Evolutionary conservation across 306 rosid genomes (phyloP), one percentile per base, ranked within the genome.

Genomic region (Cucumis sativus): DNA sequence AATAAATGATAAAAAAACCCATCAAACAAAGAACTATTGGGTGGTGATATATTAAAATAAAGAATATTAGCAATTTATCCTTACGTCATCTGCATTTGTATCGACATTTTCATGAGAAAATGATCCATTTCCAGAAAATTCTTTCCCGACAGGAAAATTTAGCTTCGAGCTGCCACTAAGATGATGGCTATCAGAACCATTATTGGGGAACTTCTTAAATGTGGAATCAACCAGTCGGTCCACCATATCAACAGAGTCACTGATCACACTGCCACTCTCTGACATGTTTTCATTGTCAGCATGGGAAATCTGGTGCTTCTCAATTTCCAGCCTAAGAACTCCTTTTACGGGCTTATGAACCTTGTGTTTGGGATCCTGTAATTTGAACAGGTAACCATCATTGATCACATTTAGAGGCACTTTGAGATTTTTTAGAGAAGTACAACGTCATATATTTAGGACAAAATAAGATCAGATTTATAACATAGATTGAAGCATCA

Each of bases 311-410:
- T 90, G 97, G 86, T 92, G 97, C 90, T 92, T 95, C 79, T 95
- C 97, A 37, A 95, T 92, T 86, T 95, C 97, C 83, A 95, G 88
- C 79, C 89, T 86, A 89, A 95, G 83, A 79, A 89, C 91, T 47
- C 99, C 97, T 85, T 92, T 95, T 54, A 95, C 93, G 78, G 99
- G 99, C 82, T 95, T 95, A 80, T 92, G 93, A 82, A 91, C 88
- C 88, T 95, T 95, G 59, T 89, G 92, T 81, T 95, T 95, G 45
- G 99, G 99, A 84, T 95, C 99, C 99, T 95, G 68, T 45, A 77
- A 83, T 69, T 84, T 57, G 83, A 41, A 78, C 55, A 76, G 77
- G 67, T 76, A 54, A 35, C 58, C 72, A 40, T 51, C 15, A 68
- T 51, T 33, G 30, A 18, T 37, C 76, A 60, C 59, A 58, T 49